A percentile compares a stretch with the other conserved stretches of the same genome.
Evolutionary conservation across 805 yeast species (phyloP).

Genomic region (Metschnikowia dekortorum): DNA sequence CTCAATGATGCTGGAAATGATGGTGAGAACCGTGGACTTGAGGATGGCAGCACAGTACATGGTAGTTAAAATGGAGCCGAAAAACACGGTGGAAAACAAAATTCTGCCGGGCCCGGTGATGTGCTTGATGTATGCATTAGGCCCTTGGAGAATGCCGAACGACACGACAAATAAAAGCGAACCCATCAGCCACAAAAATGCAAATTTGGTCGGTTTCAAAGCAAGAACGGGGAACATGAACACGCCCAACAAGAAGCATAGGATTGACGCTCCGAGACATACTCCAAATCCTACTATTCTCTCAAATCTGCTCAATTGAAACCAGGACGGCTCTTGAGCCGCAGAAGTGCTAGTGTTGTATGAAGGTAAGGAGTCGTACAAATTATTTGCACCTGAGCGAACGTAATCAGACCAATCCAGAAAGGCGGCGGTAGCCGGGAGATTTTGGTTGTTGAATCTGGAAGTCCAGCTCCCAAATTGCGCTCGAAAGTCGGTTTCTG

Average conservation of each 20-base stretch:
- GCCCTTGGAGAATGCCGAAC: conserved; percentile 91
- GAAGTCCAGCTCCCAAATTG: conserved; percentile 18
- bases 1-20: conserved; percentile 72
- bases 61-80: conserved; percentile 74
- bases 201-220: conserved; percentile 86
- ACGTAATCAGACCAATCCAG: conserved; percentile 43
- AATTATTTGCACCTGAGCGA: conserved; percentile 44
- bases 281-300: conserved; percentile 71
- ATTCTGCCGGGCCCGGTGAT: conserved; percentile 70
- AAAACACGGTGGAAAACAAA: conserved; percentile 75
- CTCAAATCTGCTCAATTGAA: conserved; percentile 71
- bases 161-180: conserved; percentile 80
- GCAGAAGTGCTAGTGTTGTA: conserved; percentile 46
- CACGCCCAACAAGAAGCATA: conserved; percentile 78
- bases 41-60: conserved; percentile 66
- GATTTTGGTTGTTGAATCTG: conserved; percentile 8
- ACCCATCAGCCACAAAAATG: conserved; percentile 87
- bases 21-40: conserved; percentile 70
- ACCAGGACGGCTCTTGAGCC: conserved; percentile 70
- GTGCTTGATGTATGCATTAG: conserved; percentile 71
- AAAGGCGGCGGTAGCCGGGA: conserved; percentile 22
- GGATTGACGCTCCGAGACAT: conserved; percentile 70
- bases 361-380: conserved; percentile 64
- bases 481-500: conserved; percentile 18
- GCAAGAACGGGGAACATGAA: conserved; percentile 86